Evolutionary conservation across 768 basidiomycete species (phyloP).

Genomic region (Trametes punicea): DNA sequence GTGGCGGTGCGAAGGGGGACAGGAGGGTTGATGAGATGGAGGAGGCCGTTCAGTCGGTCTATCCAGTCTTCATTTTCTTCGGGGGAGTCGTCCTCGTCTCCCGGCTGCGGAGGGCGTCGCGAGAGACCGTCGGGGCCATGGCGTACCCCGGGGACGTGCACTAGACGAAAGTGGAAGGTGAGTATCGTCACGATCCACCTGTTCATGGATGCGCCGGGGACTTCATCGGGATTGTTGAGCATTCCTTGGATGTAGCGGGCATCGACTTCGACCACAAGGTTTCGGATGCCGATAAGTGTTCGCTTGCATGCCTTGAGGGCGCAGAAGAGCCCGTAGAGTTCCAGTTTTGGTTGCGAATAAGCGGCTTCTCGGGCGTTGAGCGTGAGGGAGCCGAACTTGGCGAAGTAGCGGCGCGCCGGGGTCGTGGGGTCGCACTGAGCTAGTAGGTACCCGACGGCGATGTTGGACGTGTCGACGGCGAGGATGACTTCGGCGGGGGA

Average conservation of each 20-base stretch:
- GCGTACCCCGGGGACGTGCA: slow-evolving; percentile 36
- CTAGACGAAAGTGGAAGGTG: slow-evolving; percentile 35
- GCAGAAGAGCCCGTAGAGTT: slow-evolving; percentile 26
- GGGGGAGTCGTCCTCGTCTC: background rate
- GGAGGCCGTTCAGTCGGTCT: slow-evolving; percentile 11
- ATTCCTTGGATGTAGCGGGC: slow-evolving; percentile 39
- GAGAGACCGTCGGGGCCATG: too few species aligned
- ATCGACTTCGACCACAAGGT: slow-evolving; percentile 38
- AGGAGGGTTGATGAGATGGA: slow-evolving; percentile 4
- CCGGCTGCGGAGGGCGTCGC: background rate
- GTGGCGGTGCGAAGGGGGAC: background rate
- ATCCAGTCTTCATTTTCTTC: slow-evolving; percentile 18
- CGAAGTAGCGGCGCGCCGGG: slow-evolving; percentile 21
- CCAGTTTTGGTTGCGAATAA: slow-evolving; percentile 28
- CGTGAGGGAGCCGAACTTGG: slow-evolving; percentile 37
- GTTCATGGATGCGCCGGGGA: slow-evolving; percentile 39
- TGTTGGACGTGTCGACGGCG: slow-evolving; percentile 26
- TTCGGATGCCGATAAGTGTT: slow-evolving; percentile 30
- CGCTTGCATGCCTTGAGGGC: slow-evolving; percentile 22
- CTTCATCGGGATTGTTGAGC: slow-evolving; percentile 38
- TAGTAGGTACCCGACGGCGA: slow-evolving; percentile 28
- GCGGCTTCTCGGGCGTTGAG: slow-evolving; percentile 29
- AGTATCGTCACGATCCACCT: slow-evolving; percentile 41
- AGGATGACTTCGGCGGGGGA: slow-evolving; percentile 19
- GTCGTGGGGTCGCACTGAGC: slow-evolving; percentile 23